Conservation (phyloP, 208 protist species). For the Blastocrithidia nonstop region DNA sequence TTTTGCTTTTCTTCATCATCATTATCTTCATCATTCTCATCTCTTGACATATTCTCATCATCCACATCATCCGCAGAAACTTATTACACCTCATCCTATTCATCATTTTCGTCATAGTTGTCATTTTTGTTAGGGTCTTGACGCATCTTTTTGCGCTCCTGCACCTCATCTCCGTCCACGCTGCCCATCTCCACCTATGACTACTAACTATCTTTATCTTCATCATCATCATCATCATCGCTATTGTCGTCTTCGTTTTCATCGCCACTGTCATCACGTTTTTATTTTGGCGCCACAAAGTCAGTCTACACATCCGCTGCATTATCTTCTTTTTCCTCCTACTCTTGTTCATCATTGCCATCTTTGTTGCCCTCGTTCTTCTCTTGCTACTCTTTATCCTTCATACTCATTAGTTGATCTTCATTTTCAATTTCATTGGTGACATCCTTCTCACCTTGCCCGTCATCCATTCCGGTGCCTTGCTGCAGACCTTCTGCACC, state of each 20-base stretch:
- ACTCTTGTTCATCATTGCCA: constrained; percentile 38
- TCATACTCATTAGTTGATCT: constrained; percentile 85
- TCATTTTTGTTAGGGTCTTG: constrained; percentile 59
- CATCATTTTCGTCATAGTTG: constrained; percentile 45
- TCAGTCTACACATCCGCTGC: constrained; percentile 80
- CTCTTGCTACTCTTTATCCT: constrained; percentile 71
- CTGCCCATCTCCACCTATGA: constrained; percentile 76
- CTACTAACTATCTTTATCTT: constrained; percentile 31
- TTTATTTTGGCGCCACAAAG: constrained; percentile 68
- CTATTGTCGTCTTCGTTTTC: constrained; percentile 65
- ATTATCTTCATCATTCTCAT: constrained; percentile 14
- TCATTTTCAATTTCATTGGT: constrained; percentile 96
- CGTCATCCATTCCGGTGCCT: constrained; percentile 98
- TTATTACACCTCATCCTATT: constrained; percentile 73
- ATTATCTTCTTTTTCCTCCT: constrained; percentile 80
- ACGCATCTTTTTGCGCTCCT: constrained; percentile 59
- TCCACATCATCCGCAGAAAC: constrained; percentile 8
- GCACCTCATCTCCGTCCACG: constrained; percentile 77
- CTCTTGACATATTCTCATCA: constrained; percentile 16
- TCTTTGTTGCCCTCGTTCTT: constrained; percentile 87
- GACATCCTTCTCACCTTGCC: constrained; percentile 97
- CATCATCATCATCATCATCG: constrained; percentile 60
- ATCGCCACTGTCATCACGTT: constrained; percentile 52
- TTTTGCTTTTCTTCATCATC: constrained; percentile 63
- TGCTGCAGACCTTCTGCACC: constrained; percentile 51